Percentiles rank a stretch among this genome's conserved stretches.
phyloP scores from a whole-genome alignment of 768 basidiomycete species.

The Tricholoma saponaceum region DNA sequence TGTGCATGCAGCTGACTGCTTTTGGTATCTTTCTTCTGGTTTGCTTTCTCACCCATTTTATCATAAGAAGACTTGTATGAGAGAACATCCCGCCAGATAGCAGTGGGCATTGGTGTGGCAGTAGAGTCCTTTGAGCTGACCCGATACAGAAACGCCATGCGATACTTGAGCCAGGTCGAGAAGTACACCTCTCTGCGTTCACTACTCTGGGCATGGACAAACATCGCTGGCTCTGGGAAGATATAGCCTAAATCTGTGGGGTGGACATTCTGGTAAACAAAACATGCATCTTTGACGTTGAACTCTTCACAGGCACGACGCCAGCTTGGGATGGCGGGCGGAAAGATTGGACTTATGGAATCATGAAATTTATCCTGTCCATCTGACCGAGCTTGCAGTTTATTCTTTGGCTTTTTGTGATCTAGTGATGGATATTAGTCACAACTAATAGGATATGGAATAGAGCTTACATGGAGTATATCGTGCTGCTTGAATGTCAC shows the following conservation, averaged over 20 bases:
- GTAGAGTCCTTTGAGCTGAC: not conserved
- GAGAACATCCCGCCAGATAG: constrained; percentile 6
- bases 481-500: not conserved
- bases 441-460: not conserved
- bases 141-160: not conserved
- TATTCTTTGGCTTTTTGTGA: not conserved
- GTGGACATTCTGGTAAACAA: not conserved
- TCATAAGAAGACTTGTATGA: not conserved
- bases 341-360: not conserved
- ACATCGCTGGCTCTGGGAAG: constrained; percentile 5
- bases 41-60: not conserved
- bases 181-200: not conserved
- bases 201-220: not conserved
- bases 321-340: not conserved
- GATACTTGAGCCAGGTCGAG: constrained; percentile 7
- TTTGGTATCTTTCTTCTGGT: not conserved
- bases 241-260: constrained; percentile 3
- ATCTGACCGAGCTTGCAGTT: not conserved
- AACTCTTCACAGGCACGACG: not conserved
- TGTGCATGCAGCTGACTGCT: not conserved
- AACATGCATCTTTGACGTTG: not conserved
- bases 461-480: not conserved
- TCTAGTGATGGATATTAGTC: not conserved
- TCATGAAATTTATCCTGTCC: not conserved
- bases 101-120: constrained; percentile 6